Evolutionary conservation across 2,329 filamentous ascomycete species (phyloP).

Genomic region (Monosporascus sp.): DNA sequence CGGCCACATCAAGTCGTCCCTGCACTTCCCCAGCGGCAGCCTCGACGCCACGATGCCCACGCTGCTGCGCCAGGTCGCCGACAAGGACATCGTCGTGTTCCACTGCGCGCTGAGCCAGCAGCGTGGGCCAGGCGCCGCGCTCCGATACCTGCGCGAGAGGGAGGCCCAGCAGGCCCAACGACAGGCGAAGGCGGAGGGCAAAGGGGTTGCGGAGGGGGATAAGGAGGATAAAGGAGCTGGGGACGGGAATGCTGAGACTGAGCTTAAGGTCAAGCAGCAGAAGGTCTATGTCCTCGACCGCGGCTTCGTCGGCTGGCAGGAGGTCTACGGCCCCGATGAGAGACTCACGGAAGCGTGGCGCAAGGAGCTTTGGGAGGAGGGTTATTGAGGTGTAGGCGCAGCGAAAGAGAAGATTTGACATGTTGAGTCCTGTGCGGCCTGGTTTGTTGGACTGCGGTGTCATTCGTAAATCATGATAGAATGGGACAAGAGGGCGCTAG

Average conservation of each 20-base stretch:
- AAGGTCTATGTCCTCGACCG: conserved; percentile 75
- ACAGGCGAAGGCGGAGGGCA: conserved; percentile 19
- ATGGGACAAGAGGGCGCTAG: no score
- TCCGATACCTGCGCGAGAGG: conserved; percentile 70
- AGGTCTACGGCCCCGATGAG: conserved; percentile 71
- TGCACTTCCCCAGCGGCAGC: conserved; percentile 66
- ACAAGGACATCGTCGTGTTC: conserved; percentile 82
- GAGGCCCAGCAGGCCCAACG: conserved; percentile 33
- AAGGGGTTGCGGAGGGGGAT: conserved; percentile 14
- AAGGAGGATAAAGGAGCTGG: conserved; percentile 16
- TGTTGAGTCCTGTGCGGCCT: no score
- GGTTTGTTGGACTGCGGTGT: no score
- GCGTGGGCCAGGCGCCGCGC: conserved; percentile 76
- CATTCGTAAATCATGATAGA: no score
- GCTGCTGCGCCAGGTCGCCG: conserved; percentile 69
- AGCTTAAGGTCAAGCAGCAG: conserved; percentile 43
- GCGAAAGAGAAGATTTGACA: neutral
- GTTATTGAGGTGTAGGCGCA: conserved; percentile 28
- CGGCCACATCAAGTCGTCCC: conserved; percentile 76
- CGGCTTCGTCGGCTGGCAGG: conserved; percentile 87
- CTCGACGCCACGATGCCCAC: conserved; percentile 76
- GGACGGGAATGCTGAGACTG: conserved; percentile 16
- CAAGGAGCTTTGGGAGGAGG: conserved; percentile 76
- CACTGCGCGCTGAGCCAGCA: conserved; percentile 92
- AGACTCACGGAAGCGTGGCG: conserved; percentile 77